Conservation (phyloP, 225 moss, liverwort and hornwort species). For the Sphagnum tenellum region DNA sequence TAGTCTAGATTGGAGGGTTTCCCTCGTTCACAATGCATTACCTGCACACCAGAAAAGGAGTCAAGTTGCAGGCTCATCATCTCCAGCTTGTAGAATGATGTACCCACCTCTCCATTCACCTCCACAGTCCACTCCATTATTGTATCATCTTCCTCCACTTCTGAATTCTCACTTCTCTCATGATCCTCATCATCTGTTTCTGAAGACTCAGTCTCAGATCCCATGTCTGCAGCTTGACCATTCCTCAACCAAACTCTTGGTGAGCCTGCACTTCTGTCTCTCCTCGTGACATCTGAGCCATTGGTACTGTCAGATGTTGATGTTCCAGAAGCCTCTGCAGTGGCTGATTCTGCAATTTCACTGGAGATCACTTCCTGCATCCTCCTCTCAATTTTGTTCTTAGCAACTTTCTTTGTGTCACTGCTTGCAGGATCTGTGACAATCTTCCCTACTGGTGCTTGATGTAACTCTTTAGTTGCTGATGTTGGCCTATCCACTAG, state of each 20-base stretch:
- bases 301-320: slow-evolving; percentile 13
- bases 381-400: too few relatives aligned
- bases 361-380: too few relatives aligned
- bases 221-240: slow-evolving; percentile 20
- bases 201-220: slow-evolving; percentile 18
- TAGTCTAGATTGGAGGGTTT: too few relatives aligned
- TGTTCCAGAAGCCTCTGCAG: slow-evolving; percentile 2
- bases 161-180: slow-evolving; percentile 37
- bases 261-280: slow-evolving; percentile 18
- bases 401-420: too few relatives aligned
- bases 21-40: not conserved
- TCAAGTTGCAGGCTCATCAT: slow-evolving; percentile 63
- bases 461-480: slow-evolving; percentile 6
- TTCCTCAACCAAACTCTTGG: slow-evolving; percentile 14
- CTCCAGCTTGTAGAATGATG: slow-evolving; percentile 57
- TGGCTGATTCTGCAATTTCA: too few relatives aligned
- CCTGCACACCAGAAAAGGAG: slow-evolving; percentile 53
- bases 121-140: slow-evolving; percentile 46
- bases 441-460: slow-evolving; percentile 23
- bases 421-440: too few relatives aligned
- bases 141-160: slow-evolving; percentile 31
- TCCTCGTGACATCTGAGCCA: slow-evolving; percentile 21
- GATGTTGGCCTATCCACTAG: slow-evolving; percentile 32
- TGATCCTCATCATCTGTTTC: slow-evolving; percentile 26
- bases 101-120: slow-evolving; percentile 36